Evolutionary conservation across 2,329 filamentous ascomycete genomes (phyloP).

Genomic region (Colletotrichum godetiae): DNA sequence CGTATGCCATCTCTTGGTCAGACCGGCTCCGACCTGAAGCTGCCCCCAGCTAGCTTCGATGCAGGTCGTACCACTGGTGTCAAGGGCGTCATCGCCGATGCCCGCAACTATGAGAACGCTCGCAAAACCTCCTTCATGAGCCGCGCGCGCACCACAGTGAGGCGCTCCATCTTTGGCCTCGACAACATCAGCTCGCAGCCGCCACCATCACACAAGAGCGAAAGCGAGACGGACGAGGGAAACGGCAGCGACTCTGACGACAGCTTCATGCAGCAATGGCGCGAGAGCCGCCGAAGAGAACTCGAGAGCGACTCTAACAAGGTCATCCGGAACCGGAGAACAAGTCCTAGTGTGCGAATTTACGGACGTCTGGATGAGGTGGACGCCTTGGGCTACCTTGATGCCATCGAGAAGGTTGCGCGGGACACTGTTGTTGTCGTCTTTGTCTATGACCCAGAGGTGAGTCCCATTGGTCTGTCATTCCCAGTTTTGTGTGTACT

Average conservation of each 20-base stretch:
- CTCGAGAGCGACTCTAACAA: constrained; percentile 71
- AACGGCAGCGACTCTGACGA: constrained; percentile 73
- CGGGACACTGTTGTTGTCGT: constrained; percentile 88
- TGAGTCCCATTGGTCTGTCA: constrained; percentile 57
- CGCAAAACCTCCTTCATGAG: constrained; percentile 66
- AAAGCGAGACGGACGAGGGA: constrained; percentile 56
- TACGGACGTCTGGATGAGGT: constrained; percentile 87
- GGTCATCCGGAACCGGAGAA: constrained; percentile 72
- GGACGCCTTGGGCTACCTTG: constrained; percentile 92
- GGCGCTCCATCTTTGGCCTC: constrained; percentile 66
- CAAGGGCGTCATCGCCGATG: constrained; percentile 89
- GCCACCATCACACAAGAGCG: constrained; percentile 51
- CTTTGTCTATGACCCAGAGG: constrained; percentile 90
- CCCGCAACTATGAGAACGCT: constrained; percentile 79
- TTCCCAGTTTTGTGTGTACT: constrained; percentile 30
- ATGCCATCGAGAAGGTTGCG: constrained; percentile 91
- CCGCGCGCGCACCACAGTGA: constrained; percentile 60
- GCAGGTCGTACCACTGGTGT: constrained; percentile 81
- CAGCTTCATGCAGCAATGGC: constrained; percentile 85
- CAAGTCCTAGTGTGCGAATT: constrained; percentile 79
- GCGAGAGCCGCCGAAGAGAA: constrained; percentile 82
- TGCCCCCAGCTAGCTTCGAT: constrained; percentile 73
- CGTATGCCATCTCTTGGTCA: constrained; percentile 66
- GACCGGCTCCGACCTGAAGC: constrained; percentile 63
- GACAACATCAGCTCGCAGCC: constrained; percentile 40